Base-by-base conservation (phyloP, 2,329 filamentous ascomycete species). In the Verticillium albo-atrum region DNA sequence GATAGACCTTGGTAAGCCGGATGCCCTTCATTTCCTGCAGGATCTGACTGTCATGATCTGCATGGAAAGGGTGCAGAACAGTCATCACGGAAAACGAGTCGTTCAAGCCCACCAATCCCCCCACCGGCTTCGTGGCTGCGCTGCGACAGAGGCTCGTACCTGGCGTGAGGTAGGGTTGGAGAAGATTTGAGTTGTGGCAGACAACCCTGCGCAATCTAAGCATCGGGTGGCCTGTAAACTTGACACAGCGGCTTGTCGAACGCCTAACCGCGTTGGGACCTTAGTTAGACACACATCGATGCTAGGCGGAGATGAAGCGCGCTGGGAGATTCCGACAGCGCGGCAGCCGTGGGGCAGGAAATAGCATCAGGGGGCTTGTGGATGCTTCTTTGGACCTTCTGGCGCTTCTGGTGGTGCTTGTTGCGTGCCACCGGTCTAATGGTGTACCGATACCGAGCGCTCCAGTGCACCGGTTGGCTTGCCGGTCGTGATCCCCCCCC, bases 231-330 rank as follows among this genome's bases (percentile, higher is more conserved):
- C 54, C 42, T 54, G 34, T 56, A 56, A 56, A 56, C 54, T 56
- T 56, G 54, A 56, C 54, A 56, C 54, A 56, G 20, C 37, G 34
- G 54, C 54, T 47, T 56, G 54, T 47, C 34, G 17, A 37, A 35
- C 34, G 54, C 35, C 54, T 56, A 56, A 37, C 54, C 54, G 17
- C 15, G 20, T 56, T 56, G 25, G 54, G 54, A 20, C 35, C 12
- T 30, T 47, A n/a, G 32, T 28, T 47, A 10, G 54, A 14, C 20
- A 27, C 14, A 26, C 42, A 25, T 35, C 54, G 54, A 54, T 56
- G 15, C 34, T 20, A 42, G 32, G 54, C 23, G 26, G 54, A 30
- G 54, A 56, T 42, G 25, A 28, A 27, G 34, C 35, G 34, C 34
- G n/a, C 54, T 27, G 54, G 23, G 27, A 56, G 54, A 37, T 56